Evolutionary conservation across 140 eudicot species (phyloP), one percentile per base, ranked within the genome.

Genomic region (Bidens hawaiensis): DNA sequence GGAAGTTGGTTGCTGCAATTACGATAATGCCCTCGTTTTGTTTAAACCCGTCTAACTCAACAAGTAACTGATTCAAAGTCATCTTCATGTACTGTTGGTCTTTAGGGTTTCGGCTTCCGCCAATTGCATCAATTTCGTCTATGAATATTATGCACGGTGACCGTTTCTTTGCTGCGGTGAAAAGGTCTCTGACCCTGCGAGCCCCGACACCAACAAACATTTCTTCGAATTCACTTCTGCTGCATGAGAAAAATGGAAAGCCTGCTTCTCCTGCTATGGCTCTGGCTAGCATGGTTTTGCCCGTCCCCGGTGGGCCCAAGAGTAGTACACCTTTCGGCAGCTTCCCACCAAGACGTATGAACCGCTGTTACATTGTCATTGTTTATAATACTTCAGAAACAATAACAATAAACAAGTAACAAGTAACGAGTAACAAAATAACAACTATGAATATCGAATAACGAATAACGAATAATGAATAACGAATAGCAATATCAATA

Each of bases 201-300:
- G 98, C 96, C 42, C 98, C 98, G 36, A 91, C 96, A 54, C 98
- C 98, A 65, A 91, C 96, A 84, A 91, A 87, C 98, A 91, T 91
- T 63, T 91, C 98, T 60, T 91, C 98, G 58, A 91, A 91, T 81
- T 91, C 98, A 54, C 96, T 87, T 38, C 98, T 95, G 59, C 96
- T 87, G 80, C 96, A 82, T 25, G 95, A 87, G 62, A 91, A 91
- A 58, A 91, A 91, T 2, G 98, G 96, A 19, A 91, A n/a, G n/a
- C n/a, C n/a, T n/a, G n/a, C n/a, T n/a, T n/a, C n/a, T n/a, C n/a
- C n/a, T n/a, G n/a, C n/a, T 74, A 91, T 91, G n/a, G 98, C 98
- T 60, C 98, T 72, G 24, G 98, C 98, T 62, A 91, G 71, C 98
- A 91, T 91, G 45, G 99, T 91, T 76, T 91, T 91, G 2, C 98